Evolutionary conservation across 179 eudicot genomes (phyloP).

Genomic region (Drosera spatulata): DNA sequence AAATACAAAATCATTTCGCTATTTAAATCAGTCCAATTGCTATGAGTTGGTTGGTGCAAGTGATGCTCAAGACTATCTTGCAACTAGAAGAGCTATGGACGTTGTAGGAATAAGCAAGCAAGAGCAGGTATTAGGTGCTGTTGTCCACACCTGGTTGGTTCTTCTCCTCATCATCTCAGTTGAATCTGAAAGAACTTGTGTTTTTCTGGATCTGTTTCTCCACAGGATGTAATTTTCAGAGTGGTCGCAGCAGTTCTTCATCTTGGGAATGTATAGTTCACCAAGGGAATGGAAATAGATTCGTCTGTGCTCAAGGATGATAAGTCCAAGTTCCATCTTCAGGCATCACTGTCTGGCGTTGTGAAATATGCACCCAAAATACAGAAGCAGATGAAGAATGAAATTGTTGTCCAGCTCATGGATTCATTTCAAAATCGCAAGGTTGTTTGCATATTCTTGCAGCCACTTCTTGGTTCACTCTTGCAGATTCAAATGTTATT

Average conservation of each 20-base stretch:
- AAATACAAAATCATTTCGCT: constrained; percentile 65
- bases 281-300: constrained; percentile 82
- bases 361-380: no score
- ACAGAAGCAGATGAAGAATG: no score
- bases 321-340: constrained; percentile 71
- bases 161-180: background rate
- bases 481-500: no score
- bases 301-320: constrained; percentile 79
- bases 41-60: constrained; percentile 70
- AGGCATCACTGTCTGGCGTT: constrained; percentile 9
- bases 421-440: no score
- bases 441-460: no score
- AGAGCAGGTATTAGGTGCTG: constrained; percentile 56
- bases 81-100: constrained; percentile 97
- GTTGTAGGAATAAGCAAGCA: constrained; percentile 74
- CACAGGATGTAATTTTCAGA: constrained; percentile 92
- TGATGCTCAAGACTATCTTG: constrained; percentile 85
- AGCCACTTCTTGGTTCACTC: no score
- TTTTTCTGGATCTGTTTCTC: background rate
- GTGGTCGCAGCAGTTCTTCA: constrained; percentile 93
- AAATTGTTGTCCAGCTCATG: no score
- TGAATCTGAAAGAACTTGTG: background rate
- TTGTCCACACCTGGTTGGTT: constrained; percentile 5
- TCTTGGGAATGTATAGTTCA: constrained; percentile 80
- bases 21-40: constrained; percentile 87